Evolutionary conservation across 2,329 filamentous ascomycete species (phyloP), one percentile per base, ranked within the genome.

Genomic region (Penicillium occitanis): DNA sequence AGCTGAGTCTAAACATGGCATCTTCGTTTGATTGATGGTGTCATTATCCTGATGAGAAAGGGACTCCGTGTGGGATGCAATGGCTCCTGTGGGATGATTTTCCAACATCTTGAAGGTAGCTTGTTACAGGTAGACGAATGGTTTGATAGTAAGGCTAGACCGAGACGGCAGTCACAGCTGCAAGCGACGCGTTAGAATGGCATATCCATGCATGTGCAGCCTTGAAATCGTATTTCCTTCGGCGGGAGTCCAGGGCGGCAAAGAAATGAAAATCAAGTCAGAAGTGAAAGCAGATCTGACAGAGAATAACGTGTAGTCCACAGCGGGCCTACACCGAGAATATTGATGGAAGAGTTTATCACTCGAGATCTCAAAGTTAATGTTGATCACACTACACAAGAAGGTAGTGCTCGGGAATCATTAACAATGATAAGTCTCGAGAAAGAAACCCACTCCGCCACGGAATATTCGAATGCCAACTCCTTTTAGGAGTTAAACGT

Each of bases 311-410:
- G 62, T 59, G 65, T 66, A 66, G 65, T 66, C 65, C 65, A 50
- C 37, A n/a, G 62, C 11, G 60, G 59, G 65, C 65, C 65, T 66
- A 66, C 65, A 66, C 10, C 50, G 37, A 55, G 35, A 30, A 48
- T 42, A 33, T 33, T 5, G 51, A 40, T 25, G 6, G 59, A 37
- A 17, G 53, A 33, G 11, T 6, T 53, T 58, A 51, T 60, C 30
- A n/a, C 35, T 46, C 37, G n/a, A 40, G 50, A 63, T 42, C 28
- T n/a, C 61, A 14, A 46, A 53, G 17, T 50, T 63, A 63, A 55
- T 57, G 17, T 25, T 19, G 57, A 60, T n/a, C 25, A 42, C 55
- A 60, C 57, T 60, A 60, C 57, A 60, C 37, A 19, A n/a, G 22
- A 10, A 30, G 37, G 57, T 60, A 46, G 57, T 60, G 57, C 53